Base-by-base conservation (phyloP, 306 rosid genomes). In the Vicia faba region DNA sequence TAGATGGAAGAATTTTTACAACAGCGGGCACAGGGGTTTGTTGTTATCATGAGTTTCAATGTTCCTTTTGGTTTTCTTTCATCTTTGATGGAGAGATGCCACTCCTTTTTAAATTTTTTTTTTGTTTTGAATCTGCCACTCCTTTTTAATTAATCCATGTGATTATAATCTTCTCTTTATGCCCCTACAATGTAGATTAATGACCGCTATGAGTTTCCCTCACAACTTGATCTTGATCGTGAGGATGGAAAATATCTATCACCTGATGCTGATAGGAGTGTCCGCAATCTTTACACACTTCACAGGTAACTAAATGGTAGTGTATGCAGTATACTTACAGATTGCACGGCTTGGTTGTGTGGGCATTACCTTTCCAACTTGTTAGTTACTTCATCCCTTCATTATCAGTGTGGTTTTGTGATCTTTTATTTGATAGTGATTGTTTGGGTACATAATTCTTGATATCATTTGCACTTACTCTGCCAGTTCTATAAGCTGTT, bases 121-220 rank as follows among this genome's bases (percentile, higher is more conserved):
- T 25, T 2, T 25, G 1, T 25, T 25, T 25, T 25, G 28, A 25
- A 25, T 25, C 28, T 76, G 48, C 4, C 23, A 14, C 51, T 49
- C 62, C 33, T 8, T 59, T 33, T 69, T 40, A 16, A 15, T 60
- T 12, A 51, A 31, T 51, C 12, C 8, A 20, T 48, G 33, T 9
- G 55, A 57, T 71, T 35, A 57, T 45, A 40, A 63, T 62, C n/a
- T 73, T 73, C 19, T 60, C 26, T 73, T 64, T 9, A 8, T 31
- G 61, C 20, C 66, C 54, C 40, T 36, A 19, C 36, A 53, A 20
- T 56, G 75, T 81, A 92, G 97, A 92, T 92, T 41, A 89, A 92
- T 69, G 97, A 92, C 69, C 95, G 91, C 39, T 92, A 92, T 82
- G 97, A 92, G 87, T 92, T 92, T 76, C 97, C 97, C 19, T 74